Evolutionary conservation across 768 basidiomycete species (phyloP).

Genomic region (Dioszegia hungarica): DNA sequence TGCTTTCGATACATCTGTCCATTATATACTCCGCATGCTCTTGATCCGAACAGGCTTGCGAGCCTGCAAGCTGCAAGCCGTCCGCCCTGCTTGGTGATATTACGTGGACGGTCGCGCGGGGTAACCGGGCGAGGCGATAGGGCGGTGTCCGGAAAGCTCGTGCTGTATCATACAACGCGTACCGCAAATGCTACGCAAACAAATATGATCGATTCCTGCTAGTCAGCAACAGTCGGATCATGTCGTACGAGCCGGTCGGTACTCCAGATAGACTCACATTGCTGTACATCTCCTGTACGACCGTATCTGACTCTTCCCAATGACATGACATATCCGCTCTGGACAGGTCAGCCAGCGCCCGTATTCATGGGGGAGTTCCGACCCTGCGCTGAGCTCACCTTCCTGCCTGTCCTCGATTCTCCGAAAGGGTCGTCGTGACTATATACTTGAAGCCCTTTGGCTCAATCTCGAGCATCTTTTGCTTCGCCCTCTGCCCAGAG

Average conservation of each 20-base stretch:
- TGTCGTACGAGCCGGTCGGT: too few relatives aligned
- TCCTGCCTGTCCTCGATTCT: conserved; percentile 43
- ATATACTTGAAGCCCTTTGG: conserved; percentile 43
- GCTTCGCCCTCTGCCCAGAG: conserved; percentile 40
- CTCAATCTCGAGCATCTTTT: conserved; percentile 38
- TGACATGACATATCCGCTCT: conserved; percentile 46
- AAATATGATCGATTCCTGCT: conserved; percentile 41
- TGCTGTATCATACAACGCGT: conserved; percentile 24
- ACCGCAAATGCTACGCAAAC: conserved; percentile 40
- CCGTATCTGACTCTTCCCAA: conserved; percentile 44
- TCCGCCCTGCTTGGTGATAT: too few relatives aligned
- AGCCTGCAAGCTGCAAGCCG: too few relatives aligned
- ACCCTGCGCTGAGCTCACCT: conserved; percentile 19
- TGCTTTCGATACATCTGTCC: too few relatives aligned
- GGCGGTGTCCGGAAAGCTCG: too few relatives aligned
- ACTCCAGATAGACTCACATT: conserved; percentile 25
- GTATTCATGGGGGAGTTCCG: too few relatives aligned
- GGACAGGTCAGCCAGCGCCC: background rate
- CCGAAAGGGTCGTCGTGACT: conserved; percentile 34
- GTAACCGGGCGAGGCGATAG: too few relatives aligned
- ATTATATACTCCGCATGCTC: too few relatives aligned
- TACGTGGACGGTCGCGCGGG: too few relatives aligned
- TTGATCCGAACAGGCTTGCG: too few relatives aligned
- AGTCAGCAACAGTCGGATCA: too few relatives aligned
- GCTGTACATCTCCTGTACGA: conserved; percentile 39